phyloP scores from a whole-genome alignment of 139 green algal species.

The Nannochloris sp. region DNA sequence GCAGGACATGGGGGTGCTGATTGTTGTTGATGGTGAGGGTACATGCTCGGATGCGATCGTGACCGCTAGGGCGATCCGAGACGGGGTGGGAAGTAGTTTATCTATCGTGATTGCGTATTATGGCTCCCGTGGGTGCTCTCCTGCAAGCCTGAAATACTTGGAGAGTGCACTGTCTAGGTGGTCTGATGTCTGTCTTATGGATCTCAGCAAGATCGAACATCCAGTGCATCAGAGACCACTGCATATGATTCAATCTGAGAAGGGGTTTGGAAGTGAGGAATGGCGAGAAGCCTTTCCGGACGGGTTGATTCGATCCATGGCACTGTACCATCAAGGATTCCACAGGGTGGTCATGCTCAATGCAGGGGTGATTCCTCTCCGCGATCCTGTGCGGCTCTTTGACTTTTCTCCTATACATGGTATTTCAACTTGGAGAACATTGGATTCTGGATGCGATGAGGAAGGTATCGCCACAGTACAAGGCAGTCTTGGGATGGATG shows the following conservation, averaged over 20 bases:
- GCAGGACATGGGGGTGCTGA: slow-evolving; percentile 4
- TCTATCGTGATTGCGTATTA: slow-evolving; percentile 13
- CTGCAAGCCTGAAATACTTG: too few species aligned
- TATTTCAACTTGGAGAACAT: too few species aligned
- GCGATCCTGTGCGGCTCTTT: slow-evolving; percentile 26
- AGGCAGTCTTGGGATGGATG: too few species aligned
- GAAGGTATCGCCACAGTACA: too few species aligned
- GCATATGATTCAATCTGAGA: too few species aligned
- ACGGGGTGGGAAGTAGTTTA: slow-evolving; percentile 3
- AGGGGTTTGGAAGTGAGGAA: too few species aligned
- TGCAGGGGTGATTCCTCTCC: slow-evolving; percentile 15
- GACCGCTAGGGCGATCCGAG: neutral
- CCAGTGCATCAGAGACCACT: too few species aligned
- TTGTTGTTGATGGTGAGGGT: neutral
- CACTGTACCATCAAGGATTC: slow-evolving; percentile 10
- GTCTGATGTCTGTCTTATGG: too few species aligned
- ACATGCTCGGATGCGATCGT: slow-evolving; percentile 8
- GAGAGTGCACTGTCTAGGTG: too few species aligned
- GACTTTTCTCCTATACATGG: neutral
- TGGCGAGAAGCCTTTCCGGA: too few species aligned
- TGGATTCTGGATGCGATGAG: too few species aligned
- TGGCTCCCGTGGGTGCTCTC: neutral
- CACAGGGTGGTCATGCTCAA: slow-evolving; percentile 22
- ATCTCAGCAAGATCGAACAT: too few species aligned
- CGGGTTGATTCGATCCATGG: neutral